Evolutionary conservation across 768 basidiomycete species (phyloP).

Genomic region (Boletus pseudo-olivaceus): DNA sequence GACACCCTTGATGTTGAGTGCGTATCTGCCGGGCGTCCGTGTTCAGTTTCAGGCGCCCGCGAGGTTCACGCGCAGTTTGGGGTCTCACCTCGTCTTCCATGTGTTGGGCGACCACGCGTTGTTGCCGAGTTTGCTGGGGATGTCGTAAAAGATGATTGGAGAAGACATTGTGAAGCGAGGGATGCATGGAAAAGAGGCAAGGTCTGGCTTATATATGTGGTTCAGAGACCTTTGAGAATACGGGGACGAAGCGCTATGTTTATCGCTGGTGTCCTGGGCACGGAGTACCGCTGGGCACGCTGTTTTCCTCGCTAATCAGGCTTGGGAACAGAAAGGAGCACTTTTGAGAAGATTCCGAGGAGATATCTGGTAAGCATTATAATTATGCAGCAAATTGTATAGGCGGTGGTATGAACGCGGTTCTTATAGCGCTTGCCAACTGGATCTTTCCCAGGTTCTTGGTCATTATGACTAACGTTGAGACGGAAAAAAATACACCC

Average conservation of each 20-base stretch:
- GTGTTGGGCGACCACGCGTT: conserved; percentile 45
- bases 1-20: conserved; percentile 40
- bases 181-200: not conserved
- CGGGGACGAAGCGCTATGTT: not conserved
- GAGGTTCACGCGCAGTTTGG: too few relatives aligned
- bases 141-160: conserved; percentile 43
- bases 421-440: not conserved
- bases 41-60: too few relatives aligned
- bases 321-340: not conserved
- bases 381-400: not conserved
- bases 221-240: not conserved
- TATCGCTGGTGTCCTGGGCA: not conserved
- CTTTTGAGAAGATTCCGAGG: not conserved
- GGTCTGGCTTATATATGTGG: conserved; percentile 5
- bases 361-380: not conserved
- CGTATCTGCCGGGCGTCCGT: too few relatives aligned
- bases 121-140: conserved; percentile 31
- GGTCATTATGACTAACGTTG: conserved; percentile 15
- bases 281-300: not conserved
- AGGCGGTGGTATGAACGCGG: not conserved
- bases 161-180: conserved; percentile 19
- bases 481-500: conserved; percentile 5
- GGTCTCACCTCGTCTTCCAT: conserved; percentile 41
- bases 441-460: conserved; percentile 11
- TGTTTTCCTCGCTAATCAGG: not conserved